phyloP scores from a whole-genome alignment of 2,329 filamentous ascomycete genomes.

The Phyllosticta citribraziliensis region DNA sequence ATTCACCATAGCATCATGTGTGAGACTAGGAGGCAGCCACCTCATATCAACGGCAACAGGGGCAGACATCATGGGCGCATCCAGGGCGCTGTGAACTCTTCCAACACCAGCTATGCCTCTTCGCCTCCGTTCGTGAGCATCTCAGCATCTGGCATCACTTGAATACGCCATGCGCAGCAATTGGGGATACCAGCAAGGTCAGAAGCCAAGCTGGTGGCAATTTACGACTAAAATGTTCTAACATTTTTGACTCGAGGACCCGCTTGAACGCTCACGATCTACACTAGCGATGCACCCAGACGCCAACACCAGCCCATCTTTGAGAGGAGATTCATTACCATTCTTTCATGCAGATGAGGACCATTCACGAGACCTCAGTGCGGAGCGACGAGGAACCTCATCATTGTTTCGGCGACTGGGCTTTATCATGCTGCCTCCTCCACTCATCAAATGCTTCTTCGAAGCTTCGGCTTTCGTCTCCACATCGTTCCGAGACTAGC shows the following conservation, averaged over 20 bases:
- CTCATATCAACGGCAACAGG: too few relatives aligned
- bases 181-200: too few relatives aligned
- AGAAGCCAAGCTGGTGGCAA: too few relatives aligned
- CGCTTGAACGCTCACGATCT: not conserved
- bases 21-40: too few relatives aligned
- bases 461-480: constrained; percentile 37
- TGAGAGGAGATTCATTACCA: not conserved
- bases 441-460: constrained; percentile 27
- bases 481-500: constrained; percentile 66
- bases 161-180: too few relatives aligned
- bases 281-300: not conserved
- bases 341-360: not conserved
- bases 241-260: not conserved
- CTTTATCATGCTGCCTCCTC: constrained; percentile 13
- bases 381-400: not conserved
- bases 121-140: too few relatives aligned
- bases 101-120: too few relatives aligned
- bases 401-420: not conserved
- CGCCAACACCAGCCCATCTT: not conserved
- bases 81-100: too few relatives aligned
- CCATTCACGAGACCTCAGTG: too few relatives aligned
- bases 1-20: too few relatives aligned
- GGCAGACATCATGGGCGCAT: too few relatives aligned
- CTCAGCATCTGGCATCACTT: too few relatives aligned
- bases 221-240: not conserved